Conservation (phyloP, 257 asterid genomes). For the Solanum corneliomulleri region DNA sequence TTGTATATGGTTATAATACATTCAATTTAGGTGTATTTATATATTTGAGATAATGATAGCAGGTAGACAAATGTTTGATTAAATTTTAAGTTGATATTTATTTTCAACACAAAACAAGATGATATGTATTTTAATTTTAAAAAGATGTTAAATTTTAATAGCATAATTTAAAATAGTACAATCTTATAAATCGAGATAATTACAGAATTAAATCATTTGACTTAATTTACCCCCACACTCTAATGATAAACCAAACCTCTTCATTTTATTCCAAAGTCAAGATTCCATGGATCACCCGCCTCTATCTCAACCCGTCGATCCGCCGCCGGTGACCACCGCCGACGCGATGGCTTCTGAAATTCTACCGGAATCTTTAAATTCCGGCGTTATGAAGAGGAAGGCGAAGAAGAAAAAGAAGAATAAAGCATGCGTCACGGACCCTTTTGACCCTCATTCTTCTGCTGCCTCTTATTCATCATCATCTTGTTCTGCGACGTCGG, state of each 20-base stretch:
- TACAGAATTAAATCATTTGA: neutral
- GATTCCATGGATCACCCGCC: neutral
- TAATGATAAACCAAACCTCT: neutral
- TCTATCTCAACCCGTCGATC: constrained; percentile 8
- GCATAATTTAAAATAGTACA: too few species aligned
- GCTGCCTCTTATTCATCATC: constrained; percentile 23
- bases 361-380: constrained; percentile 15
- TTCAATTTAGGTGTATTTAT: too few species aligned
- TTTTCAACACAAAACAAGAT: too few species aligned
- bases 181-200: too few species aligned
- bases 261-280: neutral
- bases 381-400: neutral
- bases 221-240: neutral
- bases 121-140: too few species aligned
- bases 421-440: constrained; percentile 1
- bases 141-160: too few species aligned
- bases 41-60: too few species aligned
- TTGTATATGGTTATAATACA: too few species aligned
- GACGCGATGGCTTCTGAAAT: constrained; percentile 8
- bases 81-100: too few species aligned
- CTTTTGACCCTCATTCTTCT: constrained; percentile 20
- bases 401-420: constrained; percentile 22
- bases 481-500: constrained; percentile 21
- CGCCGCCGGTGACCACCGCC: constrained; percentile 2
- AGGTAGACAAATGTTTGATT: too few species aligned